phyloP scores from a whole-genome alignment of 371 early-diverging fungal species.

The Apophysomyces ossiformis region DNA sequence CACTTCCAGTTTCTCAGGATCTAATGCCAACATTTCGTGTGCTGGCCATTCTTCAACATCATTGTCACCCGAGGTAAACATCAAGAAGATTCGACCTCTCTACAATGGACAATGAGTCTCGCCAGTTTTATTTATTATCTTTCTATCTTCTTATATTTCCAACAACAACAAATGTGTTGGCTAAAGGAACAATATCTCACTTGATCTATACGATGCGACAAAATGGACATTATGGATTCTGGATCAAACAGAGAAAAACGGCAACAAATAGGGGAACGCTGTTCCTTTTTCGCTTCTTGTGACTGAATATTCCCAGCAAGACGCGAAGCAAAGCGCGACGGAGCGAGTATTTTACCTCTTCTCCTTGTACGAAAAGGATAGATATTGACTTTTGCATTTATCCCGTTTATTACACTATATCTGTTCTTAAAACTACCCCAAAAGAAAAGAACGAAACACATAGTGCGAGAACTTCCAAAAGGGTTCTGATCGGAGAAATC shows the following conservation, averaged over 20 bases:
- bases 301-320: too few species aligned
- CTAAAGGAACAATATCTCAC: not conserved
- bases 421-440: too few species aligned
- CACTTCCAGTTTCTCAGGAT: conserved; percentile 19
- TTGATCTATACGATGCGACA: not conserved
- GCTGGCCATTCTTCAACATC: not conserved
- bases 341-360: too few species aligned
- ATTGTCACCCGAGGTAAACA: not conserved
- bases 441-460: too few species aligned
- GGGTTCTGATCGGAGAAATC: too few species aligned
- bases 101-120: not conserved
- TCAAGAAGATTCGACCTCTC: not conserved
- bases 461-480: too few species aligned
- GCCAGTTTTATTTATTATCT: too few species aligned
- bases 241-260: not conserved
- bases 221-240: not conserved
- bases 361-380: too few species aligned
- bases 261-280: not conserved
- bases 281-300: not conserved
- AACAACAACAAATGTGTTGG: not conserved
- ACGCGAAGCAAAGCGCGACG: too few species aligned
- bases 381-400: too few species aligned
- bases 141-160: not conserved
- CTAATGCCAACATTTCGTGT: conserved; percentile 9
- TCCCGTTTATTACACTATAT: too few species aligned